Percentiles rank a stretch among this genome's conserved stretches.
These are phyloP conservation scores for Trichosporon ovoides DNA, from an alignment of 1,284 basidiomycete genomes.

Conservation along the genomic window DNA sequence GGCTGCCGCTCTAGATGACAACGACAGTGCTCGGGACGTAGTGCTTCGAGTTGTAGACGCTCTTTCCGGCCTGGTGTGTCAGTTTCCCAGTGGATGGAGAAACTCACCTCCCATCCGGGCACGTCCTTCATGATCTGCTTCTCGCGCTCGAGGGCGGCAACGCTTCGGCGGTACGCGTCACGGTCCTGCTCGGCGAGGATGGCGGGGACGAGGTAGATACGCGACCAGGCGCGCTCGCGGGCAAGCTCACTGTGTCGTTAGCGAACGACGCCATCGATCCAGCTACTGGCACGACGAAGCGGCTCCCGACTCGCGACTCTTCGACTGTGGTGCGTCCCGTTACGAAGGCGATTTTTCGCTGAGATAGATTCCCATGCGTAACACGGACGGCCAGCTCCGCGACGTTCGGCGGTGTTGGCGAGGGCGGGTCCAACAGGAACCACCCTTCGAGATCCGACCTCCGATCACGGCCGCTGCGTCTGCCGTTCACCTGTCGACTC, in stretches of 20 bases:
- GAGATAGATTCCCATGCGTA: no score
- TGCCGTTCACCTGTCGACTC: conserved; percentile 43
- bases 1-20: conserved; percentile 42
- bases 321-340: no score
- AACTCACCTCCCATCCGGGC: conserved; percentile 86
- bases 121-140: conserved; percentile 95
- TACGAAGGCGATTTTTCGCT: no score
- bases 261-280: no score
- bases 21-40: conserved; percentile 61
- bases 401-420: no score
- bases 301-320: no score
- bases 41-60: conserved; percentile 76
- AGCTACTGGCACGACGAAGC: no score
- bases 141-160: conserved; percentile 75
- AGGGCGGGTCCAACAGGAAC: no score
- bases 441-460: neutral
- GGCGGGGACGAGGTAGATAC: conserved; percentile 89
- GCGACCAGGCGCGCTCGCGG: conserved; percentile 91
- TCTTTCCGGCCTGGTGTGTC: conserved; percentile 61
- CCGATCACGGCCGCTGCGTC: neutral
- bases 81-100: neutral
- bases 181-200: conserved; percentile 90
- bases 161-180: conserved; percentile 74
- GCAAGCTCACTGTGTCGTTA: conserved; percentile 72
- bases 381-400: no score